Percentiles rank a stretch among this genome's conserved stretches.
phyloP scores from a whole-genome alignment of 2,329 filamentous ascomycete genomes.

The Bipolaris bicolor region DNA sequence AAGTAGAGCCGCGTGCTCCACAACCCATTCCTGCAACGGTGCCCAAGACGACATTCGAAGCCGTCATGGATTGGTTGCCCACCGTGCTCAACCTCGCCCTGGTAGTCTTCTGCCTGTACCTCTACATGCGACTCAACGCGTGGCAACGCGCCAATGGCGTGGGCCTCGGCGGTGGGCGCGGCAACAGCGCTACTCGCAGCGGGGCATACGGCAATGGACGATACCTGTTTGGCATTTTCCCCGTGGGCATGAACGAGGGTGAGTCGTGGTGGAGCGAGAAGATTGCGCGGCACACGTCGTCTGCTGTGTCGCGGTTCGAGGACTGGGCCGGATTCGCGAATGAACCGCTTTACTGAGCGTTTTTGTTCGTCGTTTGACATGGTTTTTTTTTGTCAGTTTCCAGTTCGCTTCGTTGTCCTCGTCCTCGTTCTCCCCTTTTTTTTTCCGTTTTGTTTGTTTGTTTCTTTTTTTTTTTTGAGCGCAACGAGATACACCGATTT shows the following conservation, averaged over 20 bases:
- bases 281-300: constrained; percentile 16
- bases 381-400: too few species aligned
- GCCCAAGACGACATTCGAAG: not conserved
- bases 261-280: constrained; percentile 17
- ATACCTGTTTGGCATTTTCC: constrained; percentile 23
- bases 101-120: constrained; percentile 8
- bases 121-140: constrained; percentile 15
- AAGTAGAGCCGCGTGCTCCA: not conserved
- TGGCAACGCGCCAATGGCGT: constrained; percentile 22
- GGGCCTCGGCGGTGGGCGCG: constrained; percentile 19
- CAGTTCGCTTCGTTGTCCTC: too few species aligned
- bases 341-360: constrained; percentile 19
- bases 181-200: constrained; percentile 10
- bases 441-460: not conserved
- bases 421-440: not conserved
- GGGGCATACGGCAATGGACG: constrained; percentile 26
- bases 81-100: constrained; percentile 9
- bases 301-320: constrained; percentile 18
- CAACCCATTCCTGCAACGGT: not conserved
- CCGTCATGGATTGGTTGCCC: constrained; percentile 1
- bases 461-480: not conserved
- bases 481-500: too few species aligned
- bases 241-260: constrained; percentile 27
- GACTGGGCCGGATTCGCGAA: constrained; percentile 18
- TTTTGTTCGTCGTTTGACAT: too few species aligned